Evolutionary conservation across 2,329 filamentous ascomycete species (phyloP).

Genomic region (Aspergillus oerlinghausenensis): DNA sequence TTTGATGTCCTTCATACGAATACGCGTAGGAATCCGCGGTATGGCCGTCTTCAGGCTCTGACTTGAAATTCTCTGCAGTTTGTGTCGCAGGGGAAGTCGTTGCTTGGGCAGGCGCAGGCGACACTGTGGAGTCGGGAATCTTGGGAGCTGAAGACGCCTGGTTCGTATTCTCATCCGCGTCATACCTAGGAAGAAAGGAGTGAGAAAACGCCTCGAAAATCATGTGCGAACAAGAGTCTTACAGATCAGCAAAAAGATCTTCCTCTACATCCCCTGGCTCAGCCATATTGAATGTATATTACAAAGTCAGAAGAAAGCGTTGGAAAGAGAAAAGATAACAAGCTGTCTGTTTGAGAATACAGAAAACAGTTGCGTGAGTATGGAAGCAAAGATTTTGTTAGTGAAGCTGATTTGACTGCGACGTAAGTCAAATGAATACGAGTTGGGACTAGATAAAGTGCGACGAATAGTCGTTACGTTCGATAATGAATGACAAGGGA

Average conservation of each 20-base stretch:
- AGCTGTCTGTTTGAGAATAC: background rate
- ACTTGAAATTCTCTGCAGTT: constrained; percentile 28
- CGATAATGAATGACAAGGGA: constrained; percentile 1
- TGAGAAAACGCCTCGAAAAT: constrained; percentile 5
- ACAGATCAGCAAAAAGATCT: constrained; percentile 95
- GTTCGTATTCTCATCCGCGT: constrained; percentile 57
- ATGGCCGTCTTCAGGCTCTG: constrained; percentile 18
- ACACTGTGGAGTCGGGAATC: constrained; percentile 30
- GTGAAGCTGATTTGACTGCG: background rate
- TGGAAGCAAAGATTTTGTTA: background rate
- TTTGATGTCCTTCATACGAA: constrained; percentile 20
- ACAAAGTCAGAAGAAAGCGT: background rate
- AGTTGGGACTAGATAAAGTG: background rate
- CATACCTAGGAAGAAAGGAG: constrained; percentile 50
- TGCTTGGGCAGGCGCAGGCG: constrained; percentile 25
- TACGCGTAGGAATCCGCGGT: constrained; percentile 16
- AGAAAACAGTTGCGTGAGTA: background rate
- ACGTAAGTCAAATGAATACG: background rate
- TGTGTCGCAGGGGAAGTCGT: constrained; percentile 32
- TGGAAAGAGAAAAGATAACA: background rate
- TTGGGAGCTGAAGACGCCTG: constrained; percentile 34
- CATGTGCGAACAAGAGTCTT: constrained; percentile 35
- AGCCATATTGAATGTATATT: constrained; percentile 56
- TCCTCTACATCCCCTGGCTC: constrained; percentile 82
- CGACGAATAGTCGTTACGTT: background rate